Conservation (phyloP, 1,284 basidiomycete species). For the Bjerkandera adusta region DNA sequence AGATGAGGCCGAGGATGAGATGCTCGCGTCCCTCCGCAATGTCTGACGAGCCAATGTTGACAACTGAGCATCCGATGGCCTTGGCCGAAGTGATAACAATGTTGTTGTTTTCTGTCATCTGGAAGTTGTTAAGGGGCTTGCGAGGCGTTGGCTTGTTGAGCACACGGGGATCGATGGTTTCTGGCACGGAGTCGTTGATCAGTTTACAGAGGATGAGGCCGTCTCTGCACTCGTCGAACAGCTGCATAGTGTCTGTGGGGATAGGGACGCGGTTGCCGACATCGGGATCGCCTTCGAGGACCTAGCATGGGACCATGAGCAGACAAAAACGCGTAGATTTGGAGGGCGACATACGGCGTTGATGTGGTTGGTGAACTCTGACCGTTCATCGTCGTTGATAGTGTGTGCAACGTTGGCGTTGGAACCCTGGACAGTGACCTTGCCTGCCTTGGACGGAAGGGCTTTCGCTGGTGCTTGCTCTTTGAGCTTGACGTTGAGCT, state of each 20-base stretch:
- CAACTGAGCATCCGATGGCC: slow-evolving; percentile 97
- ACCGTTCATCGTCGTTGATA: slow-evolving; percentile 96
- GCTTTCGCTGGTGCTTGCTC: slow-evolving; percentile 51
- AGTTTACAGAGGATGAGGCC: slow-evolving; percentile 97
- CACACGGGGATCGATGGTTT: slow-evolving; percentile 98
- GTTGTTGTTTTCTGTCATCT: slow-evolving; percentile 99
- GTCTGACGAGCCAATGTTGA: slow-evolving; percentile 96
- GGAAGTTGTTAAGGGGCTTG: slow-evolving; percentile 91
- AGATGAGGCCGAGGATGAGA: slow-evolving; percentile 97
- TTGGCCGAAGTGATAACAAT: slow-evolving; percentile 97
- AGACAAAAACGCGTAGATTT: too few relatives aligned
- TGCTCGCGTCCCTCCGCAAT: slow-evolving; percentile 94
- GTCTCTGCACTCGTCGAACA: slow-evolving; percentile 96
- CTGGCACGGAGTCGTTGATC: slow-evolving; percentile 98
- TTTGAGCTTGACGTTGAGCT: slow-evolving; percentile 84
- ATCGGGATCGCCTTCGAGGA: slow-evolving; percentile 89
- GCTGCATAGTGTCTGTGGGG: slow-evolving; percentile 97
- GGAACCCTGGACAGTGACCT: slow-evolving; percentile 92
- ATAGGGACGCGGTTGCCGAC: slow-evolving; percentile 86
- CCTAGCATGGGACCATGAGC: slow-evolving; percentile 34
- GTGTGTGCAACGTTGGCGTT: slow-evolving; percentile 97
- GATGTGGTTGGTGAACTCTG: slow-evolving; percentile 98
- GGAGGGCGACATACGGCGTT: slow-evolving; percentile 63
- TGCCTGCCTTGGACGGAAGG: slow-evolving; percentile 78
- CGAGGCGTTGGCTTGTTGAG: slow-evolving; percentile 82